phyloP scores from a whole-genome alignment of 495 filamentous ascomycete species.

The Aspergillus ellipticus region DNA sequence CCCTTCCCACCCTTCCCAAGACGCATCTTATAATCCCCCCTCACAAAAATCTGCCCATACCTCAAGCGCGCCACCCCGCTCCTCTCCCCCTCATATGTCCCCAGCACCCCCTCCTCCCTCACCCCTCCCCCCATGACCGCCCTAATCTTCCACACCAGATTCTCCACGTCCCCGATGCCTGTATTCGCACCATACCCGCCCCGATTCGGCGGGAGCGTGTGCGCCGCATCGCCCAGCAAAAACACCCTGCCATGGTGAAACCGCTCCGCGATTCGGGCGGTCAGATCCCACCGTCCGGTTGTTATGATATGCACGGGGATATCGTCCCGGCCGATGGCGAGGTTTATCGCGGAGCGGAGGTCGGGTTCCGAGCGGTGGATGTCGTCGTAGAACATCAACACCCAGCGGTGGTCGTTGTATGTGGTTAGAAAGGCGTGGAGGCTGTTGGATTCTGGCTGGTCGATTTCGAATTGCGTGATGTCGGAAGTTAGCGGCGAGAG shows the following conservation, averaged over 20 bases:
- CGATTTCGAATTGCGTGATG: constrained; percentile 23
- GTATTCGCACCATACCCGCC: constrained; percentile 50
- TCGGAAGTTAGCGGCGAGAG: constrained; percentile 21
- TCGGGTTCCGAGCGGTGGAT: too few species aligned
- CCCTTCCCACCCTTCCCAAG: constrained; percentile 8
- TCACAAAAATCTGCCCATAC: constrained; percentile 29
- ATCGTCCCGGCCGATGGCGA: constrained; percentile 19
- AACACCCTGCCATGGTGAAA: constrained; percentile 37
- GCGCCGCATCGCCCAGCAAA: constrained; percentile 49
- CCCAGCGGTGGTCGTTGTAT: constrained; percentile 29
- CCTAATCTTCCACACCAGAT: constrained; percentile 47
- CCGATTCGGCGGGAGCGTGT: constrained; percentile 43
- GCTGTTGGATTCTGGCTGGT: too few species aligned
- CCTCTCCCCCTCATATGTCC: constrained; percentile 49
- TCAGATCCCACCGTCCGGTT: constrained; percentile 25
- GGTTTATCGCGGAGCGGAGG: too few species aligned
- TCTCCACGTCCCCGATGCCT: constrained; percentile 45
- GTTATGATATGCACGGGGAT: constrained; percentile 27
- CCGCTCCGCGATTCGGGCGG: constrained; percentile 22
- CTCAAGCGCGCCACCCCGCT: constrained; percentile 38
- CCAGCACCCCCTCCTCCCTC: constrained; percentile 37
- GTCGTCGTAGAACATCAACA: constrained; percentile 26
- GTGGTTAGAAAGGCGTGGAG: constrained; percentile 24
- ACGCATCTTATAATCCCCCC: constrained; percentile 24
- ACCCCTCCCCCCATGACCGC: constrained; percentile 37